A percentile compares a stretch with the other conserved stretches of the same genome.
phyloP scores from a whole-genome alignment of 176 grass and related monocot species.

The Oryza brachyantha region DNA sequence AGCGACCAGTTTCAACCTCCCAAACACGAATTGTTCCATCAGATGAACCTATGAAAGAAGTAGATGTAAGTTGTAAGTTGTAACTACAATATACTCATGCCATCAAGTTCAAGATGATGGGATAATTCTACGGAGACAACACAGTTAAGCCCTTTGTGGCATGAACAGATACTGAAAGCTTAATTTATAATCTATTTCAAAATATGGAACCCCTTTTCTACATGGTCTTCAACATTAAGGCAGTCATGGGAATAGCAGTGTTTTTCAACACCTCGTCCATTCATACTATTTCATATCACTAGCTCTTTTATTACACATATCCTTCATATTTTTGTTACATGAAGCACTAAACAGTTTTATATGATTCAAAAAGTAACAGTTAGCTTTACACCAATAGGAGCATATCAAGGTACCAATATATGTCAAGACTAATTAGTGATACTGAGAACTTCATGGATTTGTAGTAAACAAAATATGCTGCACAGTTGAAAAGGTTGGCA shows the following conservation, averaged over 20 bases:
- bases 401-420: too few species aligned
- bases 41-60: slow-evolving; percentile 60
- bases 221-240: neutral
- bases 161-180: neutral
- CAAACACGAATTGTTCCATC: slow-evolving; percentile 89
- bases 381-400: too few species aligned
- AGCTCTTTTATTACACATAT: too few species aligned
- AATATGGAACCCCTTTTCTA: neutral
- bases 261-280: neutral
- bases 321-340: too few species aligned
- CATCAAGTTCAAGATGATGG: neutral
- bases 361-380: too few species aligned
- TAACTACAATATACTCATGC: slow-evolving; percentile 1
- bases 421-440: too few species aligned
- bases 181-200: neutral
- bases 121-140: neutral
- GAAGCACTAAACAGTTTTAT: too few species aligned
- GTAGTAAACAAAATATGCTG: too few species aligned
- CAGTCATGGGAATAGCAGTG: neutral
- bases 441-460: too few species aligned
- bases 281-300: slow-evolving; percentile 17
- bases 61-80: too few species aligned
- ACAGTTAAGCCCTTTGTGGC: neutral
- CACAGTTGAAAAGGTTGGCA: too few species aligned
- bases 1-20: slow-evolving; percentile 95